A percentile compares a stretch with the other conserved stretches of the same genome.
Evolutionary conservation across 2,329 filamentous ascomycete species (phyloP).

Genomic region (Penicillium digitatum): DNA sequence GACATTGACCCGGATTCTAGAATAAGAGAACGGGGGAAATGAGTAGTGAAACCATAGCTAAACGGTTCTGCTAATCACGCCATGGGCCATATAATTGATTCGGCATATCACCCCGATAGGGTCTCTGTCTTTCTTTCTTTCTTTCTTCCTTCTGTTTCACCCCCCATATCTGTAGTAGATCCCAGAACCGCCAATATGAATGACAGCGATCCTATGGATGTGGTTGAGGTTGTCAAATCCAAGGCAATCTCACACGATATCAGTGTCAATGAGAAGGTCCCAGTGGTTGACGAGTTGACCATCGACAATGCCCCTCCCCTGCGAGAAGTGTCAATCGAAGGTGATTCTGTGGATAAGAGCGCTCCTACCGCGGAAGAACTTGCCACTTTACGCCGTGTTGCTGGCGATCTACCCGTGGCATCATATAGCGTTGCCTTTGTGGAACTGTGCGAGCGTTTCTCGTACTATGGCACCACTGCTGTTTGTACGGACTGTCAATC

Average conservation of each 20-base stretch:
- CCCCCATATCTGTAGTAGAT: not conserved
- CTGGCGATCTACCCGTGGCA: conserved; percentile 54
- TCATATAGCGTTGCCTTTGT: conserved; percentile 68
- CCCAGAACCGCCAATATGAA: conserved; percentile 20
- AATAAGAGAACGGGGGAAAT: not conserved
- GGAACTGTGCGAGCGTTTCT: conserved; percentile 72
- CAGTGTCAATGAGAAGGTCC: conserved; percentile 12
- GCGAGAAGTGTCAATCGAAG: not conserved
- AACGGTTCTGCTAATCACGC: not conserved
- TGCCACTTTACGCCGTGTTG: conserved; percentile 33
- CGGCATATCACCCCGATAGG: not conserved
- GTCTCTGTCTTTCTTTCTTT: conserved; percentile 1
- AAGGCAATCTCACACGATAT: conserved; percentile 19
- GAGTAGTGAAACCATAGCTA: not conserved
- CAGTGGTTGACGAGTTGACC: conserved; percentile 1
- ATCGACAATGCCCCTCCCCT: conserved; percentile 10
- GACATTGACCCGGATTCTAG: conserved; percentile 4
- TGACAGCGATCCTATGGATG: conserved; percentile 24
- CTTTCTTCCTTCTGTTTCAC: not conserved
- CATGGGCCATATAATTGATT: conserved; percentile 6
- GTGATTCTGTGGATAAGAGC: conserved; percentile 5
- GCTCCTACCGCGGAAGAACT: conserved; percentile 36
- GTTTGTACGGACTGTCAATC: conserved; percentile 52
- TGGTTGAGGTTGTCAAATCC: conserved; percentile 26
- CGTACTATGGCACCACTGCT: conserved; percentile 68